These are phyloP conservation scores for Dispira simplex DNA, from an alignment of 192 early-diverging fungal species.

Conservation along the genomic window DNA sequence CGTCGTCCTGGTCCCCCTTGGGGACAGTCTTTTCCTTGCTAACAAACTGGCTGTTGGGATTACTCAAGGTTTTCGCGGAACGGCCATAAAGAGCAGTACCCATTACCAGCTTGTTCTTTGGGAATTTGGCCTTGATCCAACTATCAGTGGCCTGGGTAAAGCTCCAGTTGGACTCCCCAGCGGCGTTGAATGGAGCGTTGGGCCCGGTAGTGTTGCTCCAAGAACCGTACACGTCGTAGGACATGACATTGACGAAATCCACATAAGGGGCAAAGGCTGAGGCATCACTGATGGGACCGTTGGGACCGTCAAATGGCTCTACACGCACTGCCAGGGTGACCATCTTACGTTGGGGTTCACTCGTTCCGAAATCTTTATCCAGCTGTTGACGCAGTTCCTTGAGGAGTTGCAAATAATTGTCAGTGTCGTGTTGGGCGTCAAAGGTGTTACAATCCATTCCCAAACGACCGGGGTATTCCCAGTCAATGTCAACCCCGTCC, in stretches of 20 bases:
- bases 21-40: slow-evolving; percentile 22
- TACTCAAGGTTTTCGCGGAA: slow-evolving; percentile 28
- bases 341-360: slow-evolving; percentile 23
- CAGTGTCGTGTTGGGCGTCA: slow-evolving; percentile 35
- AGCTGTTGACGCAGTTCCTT: slow-evolving; percentile 35
- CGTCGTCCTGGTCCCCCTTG: slow-evolving; percentile 38
- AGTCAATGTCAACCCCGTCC: slow-evolving; percentile 67
- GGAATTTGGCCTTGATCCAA: slow-evolving; percentile 44
- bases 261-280: slow-evolving; percentile 37
- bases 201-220: slow-evolving; percentile 44
- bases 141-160: slow-evolving; percentile 25
- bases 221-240: slow-evolving; percentile 45
- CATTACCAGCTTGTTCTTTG: slow-evolving; percentile 34
- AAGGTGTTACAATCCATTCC: slow-evolving; percentile 26
- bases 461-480: slow-evolving; percentile 47
- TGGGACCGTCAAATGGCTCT: slow-evolving; percentile 36
- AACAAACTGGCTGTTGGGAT: background rate
- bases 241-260: slow-evolving; percentile 53
- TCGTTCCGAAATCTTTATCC: slow-evolving; percentile 19
- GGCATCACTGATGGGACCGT: slow-evolving; percentile 32
- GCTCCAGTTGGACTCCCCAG: slow-evolving; percentile 21
- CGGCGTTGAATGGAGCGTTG: slow-evolving; percentile 35
- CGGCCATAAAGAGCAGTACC: slow-evolving; percentile 51
- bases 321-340: slow-evolving; percentile 47
- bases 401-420: slow-evolving; percentile 42